A percentile compares a stretch with the other conserved stretches of the same genome.
Evolutionary conservation across 2,329 filamentous ascomycete species (phyloP).

Genomic region (Plenodomus biglobosus): DNA sequence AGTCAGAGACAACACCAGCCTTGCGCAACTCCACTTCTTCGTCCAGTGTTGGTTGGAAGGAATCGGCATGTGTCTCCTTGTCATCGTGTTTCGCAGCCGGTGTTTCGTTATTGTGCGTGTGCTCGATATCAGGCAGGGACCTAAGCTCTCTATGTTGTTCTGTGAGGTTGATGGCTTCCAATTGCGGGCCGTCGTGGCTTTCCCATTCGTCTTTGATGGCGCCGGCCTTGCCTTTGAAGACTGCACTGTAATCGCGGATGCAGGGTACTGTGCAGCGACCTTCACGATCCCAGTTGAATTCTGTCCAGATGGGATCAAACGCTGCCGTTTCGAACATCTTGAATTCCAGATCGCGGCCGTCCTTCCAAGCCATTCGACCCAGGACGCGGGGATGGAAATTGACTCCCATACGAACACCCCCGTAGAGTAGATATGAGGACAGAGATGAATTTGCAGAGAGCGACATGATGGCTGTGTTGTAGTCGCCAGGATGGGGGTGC

Average conservation of each 20-base stretch:
- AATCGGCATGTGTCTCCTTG: conserved; percentile 37
- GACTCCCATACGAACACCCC: conserved; percentile 59
- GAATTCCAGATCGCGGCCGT: conserved; percentile 56
- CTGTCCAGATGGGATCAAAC: conserved; percentile 61
- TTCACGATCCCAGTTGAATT: conserved; percentile 57
- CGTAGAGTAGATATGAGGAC: conserved; percentile 57
- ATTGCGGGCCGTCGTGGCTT: conserved; percentile 51
- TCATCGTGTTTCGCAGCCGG: conserved; percentile 23
- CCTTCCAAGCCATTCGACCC: conserved; percentile 60
- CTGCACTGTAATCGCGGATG: conserved; percentile 55
- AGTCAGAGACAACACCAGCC: conserved; percentile 48
- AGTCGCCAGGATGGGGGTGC: conserved; percentile 56
- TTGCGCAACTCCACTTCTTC: conserved; percentile 46
- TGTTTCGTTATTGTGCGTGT: conserved; percentile 24
- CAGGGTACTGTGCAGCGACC: conserved; percentile 58
- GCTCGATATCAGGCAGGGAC: conserved; percentile 4
- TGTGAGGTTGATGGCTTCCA: conserved; percentile 41
- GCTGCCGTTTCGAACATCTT: conserved; percentile 60
- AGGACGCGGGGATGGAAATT: conserved; percentile 60
- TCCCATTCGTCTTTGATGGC: conserved; percentile 57
- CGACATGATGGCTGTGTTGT: conserved; percentile 61
- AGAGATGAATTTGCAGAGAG: conserved; percentile 58
- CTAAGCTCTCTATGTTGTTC: conserved; percentile 33
- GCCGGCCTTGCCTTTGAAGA: conserved; percentile 53
- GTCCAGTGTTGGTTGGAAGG: conserved; percentile 45